Conservation (phyloP, 495 filamentous ascomycete species). For the Umbilicaria muhlenbergii region DNA sequence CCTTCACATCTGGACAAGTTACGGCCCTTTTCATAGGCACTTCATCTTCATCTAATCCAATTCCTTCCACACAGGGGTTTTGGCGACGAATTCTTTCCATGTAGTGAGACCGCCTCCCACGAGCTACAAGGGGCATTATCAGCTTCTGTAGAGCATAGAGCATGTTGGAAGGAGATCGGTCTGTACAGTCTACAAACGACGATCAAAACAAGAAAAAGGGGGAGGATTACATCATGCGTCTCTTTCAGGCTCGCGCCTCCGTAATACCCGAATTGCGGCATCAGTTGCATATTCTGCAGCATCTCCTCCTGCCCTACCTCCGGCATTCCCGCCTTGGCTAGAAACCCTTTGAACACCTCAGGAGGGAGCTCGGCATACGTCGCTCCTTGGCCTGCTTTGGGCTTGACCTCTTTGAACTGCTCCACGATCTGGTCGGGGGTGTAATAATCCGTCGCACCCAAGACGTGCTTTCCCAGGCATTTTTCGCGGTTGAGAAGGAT, state of each 20-base stretch:
- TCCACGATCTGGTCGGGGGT: conserved; percentile 30
- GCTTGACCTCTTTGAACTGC: conserved; percentile 30
- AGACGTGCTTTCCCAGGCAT: conserved; percentile 12
- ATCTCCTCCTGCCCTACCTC: conserved; percentile 30
- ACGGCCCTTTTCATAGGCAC: too few relatives aligned
- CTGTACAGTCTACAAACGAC: too few relatives aligned
- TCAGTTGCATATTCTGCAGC: conserved; percentile 35
- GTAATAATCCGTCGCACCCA: conserved; percentile 34
- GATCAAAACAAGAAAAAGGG: too few relatives aligned
- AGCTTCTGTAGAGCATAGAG: too few relatives aligned
- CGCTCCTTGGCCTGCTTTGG: conserved; percentile 31
- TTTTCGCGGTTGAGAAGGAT: conserved; percentile 17
- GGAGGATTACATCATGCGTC: not conserved
- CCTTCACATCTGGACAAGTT: too few relatives aligned
- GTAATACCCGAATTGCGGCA: conserved; percentile 36
- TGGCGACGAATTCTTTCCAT: too few relatives aligned
- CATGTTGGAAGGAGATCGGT: too few relatives aligned
- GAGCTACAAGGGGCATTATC: too few relatives aligned
- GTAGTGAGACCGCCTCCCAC: too few relatives aligned
- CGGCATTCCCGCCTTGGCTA: conserved; percentile 22
- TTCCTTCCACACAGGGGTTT: too few relatives aligned
- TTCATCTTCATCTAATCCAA: too few relatives aligned
- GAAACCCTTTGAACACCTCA: conserved; percentile 28
- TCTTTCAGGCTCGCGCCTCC: conserved; percentile 19
- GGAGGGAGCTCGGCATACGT: conserved; percentile 25